These are phyloP conservation scores for Coelastrella sp. DNA, from an alignment of 139 green algal species.

Conservation along the genomic window DNA sequence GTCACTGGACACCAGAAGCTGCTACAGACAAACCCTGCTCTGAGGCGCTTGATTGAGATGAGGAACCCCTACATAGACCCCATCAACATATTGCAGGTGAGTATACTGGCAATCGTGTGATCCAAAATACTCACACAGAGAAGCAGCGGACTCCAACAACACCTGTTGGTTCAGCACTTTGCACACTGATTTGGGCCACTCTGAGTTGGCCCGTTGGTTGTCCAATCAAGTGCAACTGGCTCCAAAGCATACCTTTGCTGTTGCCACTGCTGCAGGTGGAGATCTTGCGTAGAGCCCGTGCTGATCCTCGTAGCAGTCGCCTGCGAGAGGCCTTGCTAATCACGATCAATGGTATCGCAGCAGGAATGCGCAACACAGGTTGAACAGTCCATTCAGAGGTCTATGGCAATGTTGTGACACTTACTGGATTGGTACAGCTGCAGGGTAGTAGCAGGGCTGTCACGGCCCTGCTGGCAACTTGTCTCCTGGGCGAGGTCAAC, in stretches of 20 bases:
- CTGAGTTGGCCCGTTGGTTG: no score
- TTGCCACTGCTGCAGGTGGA: conserved; percentile 90
- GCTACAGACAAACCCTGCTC: conserved; percentile 75
- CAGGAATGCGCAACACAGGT: conserved; percentile 98
- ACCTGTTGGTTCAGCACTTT: no score
- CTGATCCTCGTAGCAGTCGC: conserved; percentile 65
- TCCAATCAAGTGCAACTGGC: no score
- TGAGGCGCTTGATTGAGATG: conserved; percentile 89
- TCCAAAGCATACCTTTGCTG: no score
- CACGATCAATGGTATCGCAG: conserved; percentile 97
- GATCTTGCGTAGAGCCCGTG: conserved; percentile 78
- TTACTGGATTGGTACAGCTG: no score
- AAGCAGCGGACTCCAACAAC: no score
- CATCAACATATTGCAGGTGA: conserved; percentile 94
- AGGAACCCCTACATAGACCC: conserved; percentile 92
- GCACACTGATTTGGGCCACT: no score
- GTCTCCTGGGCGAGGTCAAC: no score
- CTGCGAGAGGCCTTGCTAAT: conserved; percentile 88
- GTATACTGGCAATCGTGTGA: neutral
- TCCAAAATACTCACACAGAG: no score
- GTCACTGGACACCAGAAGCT: conserved; percentile 83
- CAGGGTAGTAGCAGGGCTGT: neutral
- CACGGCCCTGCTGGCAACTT: no score
- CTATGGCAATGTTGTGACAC: no score
- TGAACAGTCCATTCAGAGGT: no score